A percentile compares a stretch with the other conserved stretches of the same genome.
phyloP scores from a whole-genome alignment of 176 grass and related monocot genomes.

The Oropetium thomaeum region DNA sequence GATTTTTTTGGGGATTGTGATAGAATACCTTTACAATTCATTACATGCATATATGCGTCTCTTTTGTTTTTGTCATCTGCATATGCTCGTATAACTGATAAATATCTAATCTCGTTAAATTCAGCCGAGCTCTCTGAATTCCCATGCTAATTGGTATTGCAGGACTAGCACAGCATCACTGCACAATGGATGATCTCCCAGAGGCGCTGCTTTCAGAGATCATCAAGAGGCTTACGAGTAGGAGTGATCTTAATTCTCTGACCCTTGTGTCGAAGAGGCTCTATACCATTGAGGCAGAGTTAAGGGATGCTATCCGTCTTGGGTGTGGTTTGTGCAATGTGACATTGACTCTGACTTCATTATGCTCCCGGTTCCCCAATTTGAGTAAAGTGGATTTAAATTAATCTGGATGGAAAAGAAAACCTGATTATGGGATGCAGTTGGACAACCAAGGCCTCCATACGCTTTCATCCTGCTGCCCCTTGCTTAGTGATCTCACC shows the following conservation, averaged over 20 bases:
- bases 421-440: conserved; percentile 34
- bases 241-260: conserved; percentile 56
- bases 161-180: not conserved
- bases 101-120: no score
- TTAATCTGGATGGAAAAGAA: conserved; percentile 68
- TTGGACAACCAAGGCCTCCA: conserved; percentile 46
- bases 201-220: conserved; percentile 57
- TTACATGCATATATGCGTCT: no score
- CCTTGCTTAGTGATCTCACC: conserved; percentile 44
- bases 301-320: conserved; percentile 45
- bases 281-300: conserved; percentile 34
- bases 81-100: no score
- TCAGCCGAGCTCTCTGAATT: no score
- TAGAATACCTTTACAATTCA: no score
- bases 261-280: conserved; percentile 55
- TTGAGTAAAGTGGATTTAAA: conserved; percentile 58
- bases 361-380: conserved; percentile 50
- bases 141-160: no score
- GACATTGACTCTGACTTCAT: conserved; percentile 30
- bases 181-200: conserved; percentile 49
- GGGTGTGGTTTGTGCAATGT: conserved; percentile 40
- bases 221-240: conserved; percentile 41
- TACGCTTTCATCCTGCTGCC: conserved; percentile 47
- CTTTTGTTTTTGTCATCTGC: no score
- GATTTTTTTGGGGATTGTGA: no score